Conservation (phyloP, 768 basidiomycete species). For the Suillus placidus region DNA sequence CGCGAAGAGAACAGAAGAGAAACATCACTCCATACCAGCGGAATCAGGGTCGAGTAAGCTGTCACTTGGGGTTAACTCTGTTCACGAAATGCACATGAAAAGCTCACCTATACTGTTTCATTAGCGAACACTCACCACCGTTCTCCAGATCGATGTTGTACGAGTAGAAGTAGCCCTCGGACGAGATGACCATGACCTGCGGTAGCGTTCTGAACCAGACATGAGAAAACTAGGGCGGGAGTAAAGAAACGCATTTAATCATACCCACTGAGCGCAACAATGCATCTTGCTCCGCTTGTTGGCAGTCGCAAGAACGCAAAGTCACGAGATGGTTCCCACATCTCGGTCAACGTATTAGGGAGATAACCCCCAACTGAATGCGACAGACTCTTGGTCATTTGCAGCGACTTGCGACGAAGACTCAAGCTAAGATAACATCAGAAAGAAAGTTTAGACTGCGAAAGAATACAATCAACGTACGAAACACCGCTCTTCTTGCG, state of each 20-base stretch:
- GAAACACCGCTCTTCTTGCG: constrained; percentile 68
- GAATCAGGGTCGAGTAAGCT: constrained; percentile 11
- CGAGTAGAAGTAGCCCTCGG: constrained; percentile 93
- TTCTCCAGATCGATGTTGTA: constrained; percentile 96
- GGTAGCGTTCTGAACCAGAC: constrained; percentile 74
- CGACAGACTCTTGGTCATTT: constrained; percentile 73
- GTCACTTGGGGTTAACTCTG: not conserved
- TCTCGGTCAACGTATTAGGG: constrained; percentile 87
- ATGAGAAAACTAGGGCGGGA: not conserved
- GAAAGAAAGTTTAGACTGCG: constrained; percentile 7
- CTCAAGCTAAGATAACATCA: constrained; percentile 37
- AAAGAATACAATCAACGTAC: constrained; percentile 37
- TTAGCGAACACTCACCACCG: constrained; percentile 91
- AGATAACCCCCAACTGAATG: constrained; percentile 84
- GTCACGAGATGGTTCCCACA: constrained; percentile 96
- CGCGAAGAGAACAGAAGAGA: not conserved
- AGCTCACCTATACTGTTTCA: constrained; percentile 86
- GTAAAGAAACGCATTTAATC: not conserved
- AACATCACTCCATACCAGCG: constrained; percentile 1
- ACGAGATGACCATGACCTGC: constrained; percentile 96
- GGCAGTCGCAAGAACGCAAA: constrained; percentile 91
- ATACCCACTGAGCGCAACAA: constrained; percentile 88
- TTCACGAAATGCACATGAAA: not conserved
- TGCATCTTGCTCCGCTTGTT: constrained; percentile 73
- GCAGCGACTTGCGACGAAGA: constrained; percentile 70